Conservation (phyloP, 176 grass and related monocot genomes). For the Dendrocalamus sinicus region DNA sequence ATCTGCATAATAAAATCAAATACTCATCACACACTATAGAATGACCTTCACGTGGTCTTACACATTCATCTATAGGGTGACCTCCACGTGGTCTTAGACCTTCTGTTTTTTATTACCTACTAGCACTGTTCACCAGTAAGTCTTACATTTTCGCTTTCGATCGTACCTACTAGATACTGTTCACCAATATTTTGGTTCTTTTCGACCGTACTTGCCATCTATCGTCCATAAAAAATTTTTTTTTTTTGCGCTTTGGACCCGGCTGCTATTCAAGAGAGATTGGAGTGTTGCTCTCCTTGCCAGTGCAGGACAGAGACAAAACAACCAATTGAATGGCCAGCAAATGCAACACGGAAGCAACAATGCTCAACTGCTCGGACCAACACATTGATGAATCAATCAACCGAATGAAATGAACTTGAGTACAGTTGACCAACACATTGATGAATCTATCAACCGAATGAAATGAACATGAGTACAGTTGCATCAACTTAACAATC, state of each 20-base stretch:
- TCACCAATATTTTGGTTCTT: not conserved
- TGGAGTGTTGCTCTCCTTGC: not conserved
- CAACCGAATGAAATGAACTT: constrained; percentile 48
- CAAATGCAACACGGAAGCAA: not conserved
- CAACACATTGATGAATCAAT: constrained; percentile 40
- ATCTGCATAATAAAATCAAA: too few species aligned
- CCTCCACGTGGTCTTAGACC: too few species aligned
- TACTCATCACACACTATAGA: too few species aligned
- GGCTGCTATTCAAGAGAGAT: constrained; percentile 26
- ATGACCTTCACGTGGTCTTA: too few species aligned
- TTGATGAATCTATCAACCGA: constrained; percentile 33
- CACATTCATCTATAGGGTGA: too few species aligned
- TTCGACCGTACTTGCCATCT: not conserved
- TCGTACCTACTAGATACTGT: not conserved
- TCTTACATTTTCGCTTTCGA: not conserved
- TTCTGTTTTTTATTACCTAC: too few species aligned
- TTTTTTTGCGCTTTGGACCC: not conserved
- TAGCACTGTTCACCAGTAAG: too few species aligned
- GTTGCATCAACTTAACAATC: constrained; percentile 16
- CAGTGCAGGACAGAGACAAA: not conserved
- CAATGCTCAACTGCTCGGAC: constrained; percentile 6
- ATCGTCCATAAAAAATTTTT: not conserved
- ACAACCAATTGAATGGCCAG: not conserved
- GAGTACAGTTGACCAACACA: not conserved
- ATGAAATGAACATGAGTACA: constrained; percentile 39